Evolutionary conservation across 345 rosid genomes (phyloP).

Genomic region (Sisymbrium altissimum): DNA sequence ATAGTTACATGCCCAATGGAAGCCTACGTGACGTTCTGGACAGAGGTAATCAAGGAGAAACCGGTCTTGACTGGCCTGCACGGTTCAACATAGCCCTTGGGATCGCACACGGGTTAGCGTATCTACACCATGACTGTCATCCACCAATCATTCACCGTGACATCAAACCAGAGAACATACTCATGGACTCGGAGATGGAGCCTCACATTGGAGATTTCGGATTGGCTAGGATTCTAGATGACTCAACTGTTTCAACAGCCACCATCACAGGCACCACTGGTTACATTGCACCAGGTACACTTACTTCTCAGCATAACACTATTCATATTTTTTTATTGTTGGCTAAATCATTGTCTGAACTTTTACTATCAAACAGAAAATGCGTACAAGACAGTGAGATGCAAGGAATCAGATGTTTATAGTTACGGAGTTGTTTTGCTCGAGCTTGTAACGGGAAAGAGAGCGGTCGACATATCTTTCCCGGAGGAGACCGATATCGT

Average conservation of each 20-base stretch:
- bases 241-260: constrained; percentile 39
- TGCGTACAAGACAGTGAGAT: constrained; percentile 50
- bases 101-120: constrained; percentile 66
- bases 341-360: constrained; percentile 52
- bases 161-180: constrained; percentile 81
- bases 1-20: constrained; percentile 72
- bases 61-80: constrained; percentile 49
- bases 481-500: constrained; percentile 41
- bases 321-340: constrained; percentile 43
- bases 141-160: constrained; percentile 77
- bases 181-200: constrained; percentile 69
- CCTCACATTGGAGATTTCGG: constrained; percentile 91
- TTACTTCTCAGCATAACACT: constrained; percentile 52
- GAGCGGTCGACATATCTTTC: constrained; percentile 46
- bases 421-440: constrained; percentile 66
- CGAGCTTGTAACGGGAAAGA: constrained; percentile 56
- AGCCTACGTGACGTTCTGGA: constrained; percentile 66
- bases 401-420: constrained; percentile 67
- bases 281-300: constrained; percentile 77
- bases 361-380: constrained; percentile 64
- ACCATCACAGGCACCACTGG: constrained; percentile 65
- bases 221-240: constrained; percentile 60
- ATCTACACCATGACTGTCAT: constrained; percentile 76
- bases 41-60: constrained; percentile 25
- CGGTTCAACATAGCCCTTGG: constrained; percentile 72